phyloP scores from a whole-genome alignment of 2,329 filamentous ascomycete species.

The Colletotrichum viniferum region DNA sequence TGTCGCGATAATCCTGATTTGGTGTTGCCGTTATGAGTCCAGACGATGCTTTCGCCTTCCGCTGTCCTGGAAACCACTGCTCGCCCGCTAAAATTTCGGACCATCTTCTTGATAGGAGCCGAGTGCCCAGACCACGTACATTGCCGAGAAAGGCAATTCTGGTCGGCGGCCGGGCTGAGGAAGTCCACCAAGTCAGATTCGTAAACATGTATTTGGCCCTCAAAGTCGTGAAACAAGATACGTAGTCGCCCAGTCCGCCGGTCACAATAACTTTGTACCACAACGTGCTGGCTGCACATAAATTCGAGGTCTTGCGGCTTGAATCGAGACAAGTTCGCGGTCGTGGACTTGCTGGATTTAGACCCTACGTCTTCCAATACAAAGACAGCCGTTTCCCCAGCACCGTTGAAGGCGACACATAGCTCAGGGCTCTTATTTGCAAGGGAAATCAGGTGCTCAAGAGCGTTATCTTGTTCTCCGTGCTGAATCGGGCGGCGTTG shows the following conservation, averaged over 20 bases:
- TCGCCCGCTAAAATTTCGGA: slow-evolving; percentile 81
- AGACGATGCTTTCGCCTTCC: slow-evolving; percentile 80
- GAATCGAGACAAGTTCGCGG: slow-evolving; percentile 84
- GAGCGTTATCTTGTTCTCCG: slow-evolving; percentile 59
- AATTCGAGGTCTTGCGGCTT: slow-evolving; percentile 60
- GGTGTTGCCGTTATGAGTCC: slow-evolving; percentile 67
- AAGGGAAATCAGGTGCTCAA: slow-evolving; percentile 85
- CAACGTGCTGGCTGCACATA: slow-evolving; percentile 55
- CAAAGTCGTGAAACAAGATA: slow-evolving; percentile 82
- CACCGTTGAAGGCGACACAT: slow-evolving; percentile 82
- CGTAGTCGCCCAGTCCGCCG: slow-evolving; percentile 67
- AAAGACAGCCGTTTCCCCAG: slow-evolving; percentile 89
- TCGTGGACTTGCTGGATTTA: slow-evolving; percentile 66
- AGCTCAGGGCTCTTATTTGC: slow-evolving; percentile 87
- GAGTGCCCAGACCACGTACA: slow-evolving; percentile 86
- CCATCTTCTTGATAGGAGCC: slow-evolving; percentile 80
- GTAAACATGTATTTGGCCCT: slow-evolving; percentile 83
- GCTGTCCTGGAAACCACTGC: slow-evolving; percentile 82
- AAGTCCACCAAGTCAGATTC: slow-evolving; percentile 79
- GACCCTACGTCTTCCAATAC: slow-evolving; percentile 85
- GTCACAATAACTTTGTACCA: slow-evolving; percentile 76
- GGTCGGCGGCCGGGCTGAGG: slow-evolving; percentile 72
- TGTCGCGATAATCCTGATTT: slow-evolving; percentile 66
- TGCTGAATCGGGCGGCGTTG: slow-evolving; percentile 42
- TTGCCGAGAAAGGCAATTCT: slow-evolving; percentile 63